Conservation (phyloP, 164 flowering plant genomes). For the Chloranthus sessilifolius region DNA sequence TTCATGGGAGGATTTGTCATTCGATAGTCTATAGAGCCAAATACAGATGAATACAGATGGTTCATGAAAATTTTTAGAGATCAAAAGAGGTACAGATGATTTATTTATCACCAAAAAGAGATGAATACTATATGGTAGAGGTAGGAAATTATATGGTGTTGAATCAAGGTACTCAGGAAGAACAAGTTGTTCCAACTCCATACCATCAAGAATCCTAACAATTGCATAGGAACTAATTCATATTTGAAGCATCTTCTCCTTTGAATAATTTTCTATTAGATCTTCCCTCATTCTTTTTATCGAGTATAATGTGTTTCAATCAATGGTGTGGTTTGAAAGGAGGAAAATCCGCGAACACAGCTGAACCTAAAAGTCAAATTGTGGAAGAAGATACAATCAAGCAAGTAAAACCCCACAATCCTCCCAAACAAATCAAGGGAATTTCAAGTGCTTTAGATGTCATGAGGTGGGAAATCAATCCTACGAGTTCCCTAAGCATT, state of each 20-base stretch:
- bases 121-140: conserved; percentile 8
- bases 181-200: conserved; percentile 6
- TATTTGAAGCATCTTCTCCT: not conserved
- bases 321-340: too few species aligned
- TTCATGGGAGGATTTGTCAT: not conserved
- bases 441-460: too few species aligned
- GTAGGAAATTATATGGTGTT: conserved; percentile 8
- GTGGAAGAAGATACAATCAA: too few species aligned
- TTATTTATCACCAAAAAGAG: conserved; percentile 7
- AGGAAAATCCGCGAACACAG: too few species aligned
- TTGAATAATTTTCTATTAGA: not conserved
- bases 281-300: not conserved
- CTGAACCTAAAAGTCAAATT: too few species aligned
- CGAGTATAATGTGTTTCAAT: too few species aligned
- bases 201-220: not conserved
- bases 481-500: too few species aligned
- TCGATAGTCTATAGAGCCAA: too few species aligned
- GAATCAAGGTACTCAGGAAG: conserved; percentile 9
- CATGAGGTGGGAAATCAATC: too few species aligned
- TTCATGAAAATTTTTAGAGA: not conserved
- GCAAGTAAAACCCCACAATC: too few species aligned
- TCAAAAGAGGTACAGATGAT: not conserved
- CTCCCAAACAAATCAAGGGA: too few species aligned
- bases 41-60: too few species aligned
- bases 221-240: not conserved